Percentiles rank a stretch among this genome's conserved stretches.
Evolutionary conservation across 2,329 filamentous ascomycete species (phyloP).

Genomic region (Diaporthe citri): DNA sequence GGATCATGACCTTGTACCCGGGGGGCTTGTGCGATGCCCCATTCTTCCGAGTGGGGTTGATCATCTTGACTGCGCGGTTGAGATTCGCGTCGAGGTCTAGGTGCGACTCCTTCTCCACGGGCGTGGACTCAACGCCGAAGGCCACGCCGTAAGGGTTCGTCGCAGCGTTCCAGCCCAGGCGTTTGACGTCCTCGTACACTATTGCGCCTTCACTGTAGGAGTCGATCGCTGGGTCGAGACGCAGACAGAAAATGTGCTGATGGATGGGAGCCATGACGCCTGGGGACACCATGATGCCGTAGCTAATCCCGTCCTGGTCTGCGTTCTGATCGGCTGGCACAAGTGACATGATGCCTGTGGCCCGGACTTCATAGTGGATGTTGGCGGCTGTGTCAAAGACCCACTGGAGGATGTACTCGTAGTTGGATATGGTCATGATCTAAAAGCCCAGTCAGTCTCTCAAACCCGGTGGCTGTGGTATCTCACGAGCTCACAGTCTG

Average conservation of each 20-base stretch:
- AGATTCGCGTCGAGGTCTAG: constrained; percentile 60
- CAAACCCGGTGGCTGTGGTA: neutral
- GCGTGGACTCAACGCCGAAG: constrained; percentile 62
- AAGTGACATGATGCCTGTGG: constrained; percentile 67
- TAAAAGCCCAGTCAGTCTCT: neutral
- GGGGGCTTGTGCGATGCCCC: constrained; percentile 65
- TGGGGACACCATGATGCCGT: constrained; percentile 71
- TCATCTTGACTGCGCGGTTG: constrained; percentile 70
- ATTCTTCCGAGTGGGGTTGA: constrained; percentile 64
- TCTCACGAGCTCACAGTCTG: constrained; percentile 61
- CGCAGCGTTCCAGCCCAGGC: constrained; percentile 56
- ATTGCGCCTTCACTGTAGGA: constrained; percentile 66
- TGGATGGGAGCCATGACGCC: constrained; percentile 76
- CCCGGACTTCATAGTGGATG: constrained; percentile 40
- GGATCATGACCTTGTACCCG: constrained; percentile 67
- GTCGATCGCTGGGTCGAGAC: constrained; percentile 72
- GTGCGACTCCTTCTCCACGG: constrained; percentile 59
- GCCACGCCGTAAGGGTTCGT: constrained; percentile 63
- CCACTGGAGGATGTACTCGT: constrained; percentile 59
- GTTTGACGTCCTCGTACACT: constrained; percentile 70
- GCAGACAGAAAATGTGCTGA: constrained; percentile 81
- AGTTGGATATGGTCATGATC: constrained; percentile 69
- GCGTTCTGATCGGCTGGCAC: constrained; percentile 65
- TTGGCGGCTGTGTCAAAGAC: constrained; percentile 63
- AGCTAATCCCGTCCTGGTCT: constrained; percentile 60